These are phyloP conservation scores for Schoenoplectus triqueter DNA, from an alignment of 202 grass and related monocot species.

Conservation along the genomic window DNA sequence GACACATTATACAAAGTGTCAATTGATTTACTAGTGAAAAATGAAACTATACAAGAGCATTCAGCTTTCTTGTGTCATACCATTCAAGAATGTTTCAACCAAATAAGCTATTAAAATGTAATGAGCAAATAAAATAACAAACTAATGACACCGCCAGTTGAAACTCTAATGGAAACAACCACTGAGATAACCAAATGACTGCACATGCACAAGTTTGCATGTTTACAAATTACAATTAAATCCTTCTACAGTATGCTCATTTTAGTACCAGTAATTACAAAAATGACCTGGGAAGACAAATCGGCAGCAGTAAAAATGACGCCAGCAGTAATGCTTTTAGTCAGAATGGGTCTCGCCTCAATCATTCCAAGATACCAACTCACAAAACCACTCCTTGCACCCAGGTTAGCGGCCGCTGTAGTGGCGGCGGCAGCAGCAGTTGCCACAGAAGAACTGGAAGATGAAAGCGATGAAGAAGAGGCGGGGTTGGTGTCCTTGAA, in stretches of 20 bases:
- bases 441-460: slow-evolving; percentile 33
- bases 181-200: neutral
- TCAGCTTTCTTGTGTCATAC: neutral
- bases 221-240: neutral
- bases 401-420: neutral
- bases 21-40: neutral
- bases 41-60: neutral
- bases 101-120: neutral
- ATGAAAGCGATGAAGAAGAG: neutral
- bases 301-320: slow-evolving; percentile 78
- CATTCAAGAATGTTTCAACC: neutral
- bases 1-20: neutral
- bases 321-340: slow-evolving; percentile 86
- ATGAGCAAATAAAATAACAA: neutral
- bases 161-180: too few relatives aligned
- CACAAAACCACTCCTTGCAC: slow-evolving; percentile 44
- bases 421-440: neutral
- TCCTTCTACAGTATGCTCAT: neutral
- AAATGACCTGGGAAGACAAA: slow-evolving; percentile 88
- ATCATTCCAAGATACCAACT: slow-evolving; percentile 78
- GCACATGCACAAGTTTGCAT: neutral
- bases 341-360: slow-evolving; percentile 72
- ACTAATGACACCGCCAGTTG: neutral
- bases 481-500: slow-evolving; percentile 44
- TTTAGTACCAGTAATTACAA: neutral